Base-by-base conservation (phyloP, 768 basidiomycete species). In the Boletus sp. region DNA sequence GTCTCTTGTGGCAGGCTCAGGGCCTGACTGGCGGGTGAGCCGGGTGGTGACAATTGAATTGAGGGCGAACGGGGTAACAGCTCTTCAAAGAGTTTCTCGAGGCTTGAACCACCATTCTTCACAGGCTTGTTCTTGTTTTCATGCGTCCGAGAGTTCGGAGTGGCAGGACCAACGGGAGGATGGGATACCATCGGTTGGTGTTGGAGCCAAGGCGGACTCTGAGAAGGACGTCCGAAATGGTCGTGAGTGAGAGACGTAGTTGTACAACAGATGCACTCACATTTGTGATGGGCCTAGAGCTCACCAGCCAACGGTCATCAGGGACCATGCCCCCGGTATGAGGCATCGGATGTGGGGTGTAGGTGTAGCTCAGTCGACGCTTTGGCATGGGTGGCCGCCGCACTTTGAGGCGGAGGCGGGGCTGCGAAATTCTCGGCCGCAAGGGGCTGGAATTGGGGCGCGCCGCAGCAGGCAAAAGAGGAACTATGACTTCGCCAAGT, bases 401-500 rank as follows among this genome's bases (percentile, higher is more conserved):
- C 7, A 73, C 51, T 58, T 56, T 68, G 10, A 70, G 67, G 12
- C 66, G 64, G 18, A 72, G 60, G 45, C 58, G 59, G 9, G 62
- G 64, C 30, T 42, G 68, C 11, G 58, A 47, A 14, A 17, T 7
- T 30, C n/a, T 59, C 1, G 54, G 32, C 10, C 54, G 56, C 17
- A 60, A 37, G 3, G 32, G 35, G 7, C 33, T 17, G 1, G 42
- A 3, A 18, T 8, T 35, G 18, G 18, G 3, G 12, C 3, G 33
- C 14, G 55, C 8, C 12, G 55, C 37, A 24, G 48, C 8, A 1
- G 54, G 47, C 4, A 62, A 68, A 0, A 75, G 75, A 5, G 78
- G 57, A 32, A 73, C 73, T 29, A 73, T 68, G 28, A 70, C 60
- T 44, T 77, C 75, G 24, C 74, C 64, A 1, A 77, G 67, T 1